phyloP scores from a whole-genome alignment of 495 filamentous ascomycete species.

The Neurospora sp. region DNA sequence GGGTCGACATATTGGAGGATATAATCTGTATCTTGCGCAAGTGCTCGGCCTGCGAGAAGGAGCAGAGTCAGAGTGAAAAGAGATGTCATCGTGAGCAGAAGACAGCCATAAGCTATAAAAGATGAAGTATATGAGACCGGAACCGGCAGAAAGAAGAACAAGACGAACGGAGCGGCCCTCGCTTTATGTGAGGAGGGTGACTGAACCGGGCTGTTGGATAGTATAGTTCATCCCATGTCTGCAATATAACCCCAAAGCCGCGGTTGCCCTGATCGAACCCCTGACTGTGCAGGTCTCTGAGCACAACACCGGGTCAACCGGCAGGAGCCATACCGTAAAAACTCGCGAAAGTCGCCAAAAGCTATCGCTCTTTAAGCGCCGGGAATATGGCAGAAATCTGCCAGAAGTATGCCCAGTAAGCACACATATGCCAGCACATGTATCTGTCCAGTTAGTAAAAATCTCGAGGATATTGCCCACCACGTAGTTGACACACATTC shows the following conservation, averaged over 20 bases:
- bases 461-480: no score
- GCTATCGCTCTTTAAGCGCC: no score
- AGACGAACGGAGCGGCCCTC: not conserved
- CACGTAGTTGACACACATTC: no score
- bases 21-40: conserved; percentile 21
- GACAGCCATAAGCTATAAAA: not conserved
- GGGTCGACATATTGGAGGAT: conserved; percentile 40
- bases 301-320: not conserved
- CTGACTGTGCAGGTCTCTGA: not conserved
- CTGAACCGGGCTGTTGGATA: not conserved
- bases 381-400: no score
- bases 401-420: no score
- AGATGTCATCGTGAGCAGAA: conserved; percentile 1
- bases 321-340: not conserved
- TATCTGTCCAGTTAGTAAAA: no score
- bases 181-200: not conserved
- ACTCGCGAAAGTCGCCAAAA: no score
- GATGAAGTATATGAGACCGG: not conserved
- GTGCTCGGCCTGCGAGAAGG: not conserved
- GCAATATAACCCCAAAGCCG: not conserved
- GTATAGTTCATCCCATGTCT: not conserved
- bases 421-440: no score
- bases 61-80: conserved; percentile 5
- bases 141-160: not conserved
- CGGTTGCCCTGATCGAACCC: not conserved